Evolutionary conservation across 139 green algal species (phyloP).

Genomic region (Chlamydomonas incerta): DNA sequence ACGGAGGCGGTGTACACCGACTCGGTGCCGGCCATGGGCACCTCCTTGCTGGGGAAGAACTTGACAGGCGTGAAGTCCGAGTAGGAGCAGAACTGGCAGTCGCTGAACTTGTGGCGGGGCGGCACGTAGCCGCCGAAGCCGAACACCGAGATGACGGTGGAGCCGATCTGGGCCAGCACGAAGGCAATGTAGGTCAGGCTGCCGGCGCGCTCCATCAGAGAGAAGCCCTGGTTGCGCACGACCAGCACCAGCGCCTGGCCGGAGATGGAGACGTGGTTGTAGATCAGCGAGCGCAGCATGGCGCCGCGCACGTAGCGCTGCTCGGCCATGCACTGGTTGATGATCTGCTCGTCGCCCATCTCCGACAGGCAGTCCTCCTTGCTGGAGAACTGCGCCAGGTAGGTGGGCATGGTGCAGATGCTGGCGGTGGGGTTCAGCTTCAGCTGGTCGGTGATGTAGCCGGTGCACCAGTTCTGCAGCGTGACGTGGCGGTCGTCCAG

Average conservation of each 20-base stretch:
- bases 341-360: slow-evolving; percentile 4
- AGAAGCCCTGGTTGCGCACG: slow-evolving; percentile 73
- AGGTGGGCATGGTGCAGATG: slow-evolving; percentile 1
- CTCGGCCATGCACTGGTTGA: slow-evolving; percentile 81
- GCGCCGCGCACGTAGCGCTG: slow-evolving; percentile 79
- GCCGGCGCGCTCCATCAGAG: slow-evolving; percentile 67
- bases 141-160: slow-evolving; percentile 76
- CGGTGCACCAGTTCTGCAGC: slow-evolving; percentile 58
- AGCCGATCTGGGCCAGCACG: slow-evolving; percentile 72
- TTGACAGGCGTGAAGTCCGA: slow-evolving; percentile 45
- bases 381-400: not conserved
- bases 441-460: not conserved
- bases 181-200: slow-evolving; percentile 83
- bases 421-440: not conserved
- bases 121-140: slow-evolving; percentile 79
- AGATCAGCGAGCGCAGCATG: slow-evolving; percentile 80
- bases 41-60: slow-evolving; percentile 63
- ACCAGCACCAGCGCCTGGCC: slow-evolving; percentile 89
- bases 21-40: slow-evolving; percentile 73
- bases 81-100: slow-evolving; percentile 71
- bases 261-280: slow-evolving; percentile 78
- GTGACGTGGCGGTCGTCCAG: slow-evolving; percentile 59
- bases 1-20: slow-evolving; percentile 68
- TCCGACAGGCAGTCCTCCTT: not conserved
- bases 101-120: slow-evolving; percentile 53